Base-by-base conservation (phyloP, 1,284 basidiomycete species). In the Cutaneotrichosporon arboriforme region DNA sequence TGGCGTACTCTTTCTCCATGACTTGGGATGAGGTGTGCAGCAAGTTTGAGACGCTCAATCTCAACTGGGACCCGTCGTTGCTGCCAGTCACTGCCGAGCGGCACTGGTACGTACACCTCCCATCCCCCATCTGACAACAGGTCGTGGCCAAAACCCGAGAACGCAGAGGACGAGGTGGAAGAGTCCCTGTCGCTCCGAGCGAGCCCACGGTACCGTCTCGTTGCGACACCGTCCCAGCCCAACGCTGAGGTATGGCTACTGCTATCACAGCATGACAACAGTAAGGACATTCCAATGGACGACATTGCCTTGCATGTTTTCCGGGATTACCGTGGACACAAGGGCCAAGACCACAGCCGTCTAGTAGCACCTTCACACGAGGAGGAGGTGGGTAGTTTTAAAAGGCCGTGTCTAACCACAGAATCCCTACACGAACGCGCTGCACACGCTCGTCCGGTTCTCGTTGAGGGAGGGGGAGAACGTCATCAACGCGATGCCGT, bases 51-150 rank as follows among this genome's bases (percentile, higher is more conserved):
- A 84, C 88, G 1, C 74, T 96, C 37, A 90, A 91, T 69, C 70
- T 90, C 36, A 97, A 87, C 67, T 97, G 93, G 93, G 80, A 92
- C 68, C 88, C 91, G 0, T 62, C 55, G 0, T 76, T 83, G 8
- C 87, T 88, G 69, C 67, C 77, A 1, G 72, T 80, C 37, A 65
- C 65, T 1, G 63, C 82, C 12, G 75, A 67, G 3, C 82, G 87
- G 52, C 89, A 94, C 58, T 85, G 85, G 88, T 86, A 57, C 52
- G 80, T 69, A n/a, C n/a, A n/a, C 36, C 40, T 37, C 15, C 12
- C 0, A 17, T 20, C 1, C 9, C 10, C 4, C 14, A 22, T 13
- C 48, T 46, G 9, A 51, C 33, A 5, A 14, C 55, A 86, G 84
- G 49, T 77, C 79, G 54, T 87, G 84, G 85, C 55, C 65, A 0